These are phyloP conservation scores for Arthromyces matolae DNA, from an alignment of 768 basidiomycete species.

Conservation along the genomic window DNA sequence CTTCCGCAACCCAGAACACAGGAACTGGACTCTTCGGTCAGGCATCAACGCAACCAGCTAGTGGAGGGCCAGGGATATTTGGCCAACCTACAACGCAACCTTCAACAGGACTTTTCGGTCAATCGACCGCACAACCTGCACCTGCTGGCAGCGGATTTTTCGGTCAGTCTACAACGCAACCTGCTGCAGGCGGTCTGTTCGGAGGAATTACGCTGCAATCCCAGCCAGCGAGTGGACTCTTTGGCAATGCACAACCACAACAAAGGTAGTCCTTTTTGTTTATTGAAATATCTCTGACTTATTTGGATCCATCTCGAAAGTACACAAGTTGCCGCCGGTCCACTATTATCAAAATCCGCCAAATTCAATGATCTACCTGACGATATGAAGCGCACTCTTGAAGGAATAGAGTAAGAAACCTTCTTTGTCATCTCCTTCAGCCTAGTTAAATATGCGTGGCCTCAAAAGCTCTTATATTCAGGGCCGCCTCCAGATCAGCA, in stretches of 20 bases:
- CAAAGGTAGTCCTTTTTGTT: slow-evolving; percentile 24
- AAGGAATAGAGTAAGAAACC: slow-evolving; percentile 62
- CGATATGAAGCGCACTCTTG: slow-evolving; percentile 57
- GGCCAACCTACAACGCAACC: slow-evolving; percentile 17
- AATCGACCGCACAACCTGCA: slow-evolving; percentile 13
- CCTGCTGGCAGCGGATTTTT: slow-evolving; percentile 19
- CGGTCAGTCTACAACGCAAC: slow-evolving; percentile 18
- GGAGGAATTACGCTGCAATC: slow-evolving; percentile 27
- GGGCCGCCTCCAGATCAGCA: slow-evolving; percentile 75
- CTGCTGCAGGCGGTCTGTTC: slow-evolving; percentile 17
- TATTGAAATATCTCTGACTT: background rate
- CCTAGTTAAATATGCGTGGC: slow-evolving; percentile 2
- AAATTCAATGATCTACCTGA: slow-evolving; percentile 86
- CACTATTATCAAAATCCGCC: slow-evolving; percentile 52
- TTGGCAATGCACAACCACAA: slow-evolving; percentile 27
- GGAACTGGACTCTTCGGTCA: slow-evolving; percentile 15
- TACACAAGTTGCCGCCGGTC: slow-evolving; percentile 26
- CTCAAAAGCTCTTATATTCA: slow-evolving; percentile 60
- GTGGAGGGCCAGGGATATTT: slow-evolving; percentile 5
- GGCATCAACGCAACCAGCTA: slow-evolving; percentile 10
- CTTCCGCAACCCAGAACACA: slow-evolving; percentile 1
- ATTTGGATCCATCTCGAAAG: background rate
- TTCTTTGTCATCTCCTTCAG: background rate
- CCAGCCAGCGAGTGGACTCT: slow-evolving; percentile 31
- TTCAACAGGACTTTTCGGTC: slow-evolving; percentile 15